phyloP scores from a whole-genome alignment of 495 filamentous ascomycete species.

The Penicillium longicatenatum region DNA sequence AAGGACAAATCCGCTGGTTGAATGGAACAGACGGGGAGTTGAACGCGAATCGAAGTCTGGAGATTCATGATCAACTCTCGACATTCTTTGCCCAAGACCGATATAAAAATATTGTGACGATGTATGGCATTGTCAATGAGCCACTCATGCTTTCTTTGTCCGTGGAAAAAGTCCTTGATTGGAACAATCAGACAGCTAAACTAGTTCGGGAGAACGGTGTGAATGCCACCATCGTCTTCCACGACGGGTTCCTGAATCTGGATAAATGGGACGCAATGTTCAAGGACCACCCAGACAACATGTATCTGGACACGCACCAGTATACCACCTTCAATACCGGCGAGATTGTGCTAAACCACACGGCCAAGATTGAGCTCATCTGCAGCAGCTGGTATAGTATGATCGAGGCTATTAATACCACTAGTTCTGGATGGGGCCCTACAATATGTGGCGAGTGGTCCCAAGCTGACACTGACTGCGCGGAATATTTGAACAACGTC shows the following conservation, averaged over 20 bases:
- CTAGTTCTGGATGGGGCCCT: conserved; percentile 82
- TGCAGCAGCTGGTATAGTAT: conserved; percentile 85
- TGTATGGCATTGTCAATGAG: conserved; percentile 88
- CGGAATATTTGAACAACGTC: conserved; percentile 85
- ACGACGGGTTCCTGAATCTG: conserved; percentile 83
- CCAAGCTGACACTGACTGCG: conserved; percentile 97
- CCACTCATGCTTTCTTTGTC: conserved; percentile 72
- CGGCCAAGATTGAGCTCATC: conserved; percentile 76
- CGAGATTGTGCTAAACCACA: conserved; percentile 72
- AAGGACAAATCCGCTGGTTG: conserved; percentile 73
- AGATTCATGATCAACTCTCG: conserved; percentile 77
- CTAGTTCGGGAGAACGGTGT: conserved; percentile 72
- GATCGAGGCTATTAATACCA: conserved; percentile 67
- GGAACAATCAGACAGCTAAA: conserved; percentile 65
- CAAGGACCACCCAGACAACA: conserved; percentile 43
- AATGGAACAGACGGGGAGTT: conserved; percentile 65
- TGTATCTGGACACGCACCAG: conserved; percentile 91
- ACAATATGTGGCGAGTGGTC: conserved; percentile 98
- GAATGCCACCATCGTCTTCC: conserved; percentile 66
- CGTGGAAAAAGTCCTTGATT: conserved; percentile 60
- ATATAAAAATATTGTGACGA: conserved; percentile 79
- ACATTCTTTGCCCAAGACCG: conserved; percentile 83
- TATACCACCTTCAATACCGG: conserved; percentile 85
- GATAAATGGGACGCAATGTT: conserved; percentile 76
- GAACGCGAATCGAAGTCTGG: conserved; percentile 75